phyloP scores from a whole-genome alignment of 2,329 filamentous ascomycete genomes.

The Colletotrichum lindemuthianum region DNA sequence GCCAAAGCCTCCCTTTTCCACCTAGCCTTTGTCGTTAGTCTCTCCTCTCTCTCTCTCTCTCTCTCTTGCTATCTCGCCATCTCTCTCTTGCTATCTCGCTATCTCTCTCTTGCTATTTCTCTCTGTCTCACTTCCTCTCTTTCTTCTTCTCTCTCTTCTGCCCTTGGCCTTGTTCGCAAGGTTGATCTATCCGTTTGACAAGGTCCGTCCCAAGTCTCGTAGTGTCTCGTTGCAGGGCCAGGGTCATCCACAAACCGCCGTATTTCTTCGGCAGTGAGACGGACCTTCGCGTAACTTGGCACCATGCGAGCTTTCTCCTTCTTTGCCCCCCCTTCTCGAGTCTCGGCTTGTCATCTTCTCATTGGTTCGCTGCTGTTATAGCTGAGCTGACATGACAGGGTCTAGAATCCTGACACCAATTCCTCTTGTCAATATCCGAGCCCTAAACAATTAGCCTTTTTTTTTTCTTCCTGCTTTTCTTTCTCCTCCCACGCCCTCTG shows the following conservation, averaged over 20 bases:
- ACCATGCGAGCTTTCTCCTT: conserved; percentile 20
- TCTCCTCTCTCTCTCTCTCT: not conserved
- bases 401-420: conserved; percentile 14
- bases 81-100: too few species aligned
- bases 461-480: not conserved
- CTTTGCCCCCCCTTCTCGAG: not conserved
- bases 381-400: conserved; percentile 26
- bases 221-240: too few species aligned
- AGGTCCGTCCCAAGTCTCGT: too few species aligned
- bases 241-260: too few species aligned
- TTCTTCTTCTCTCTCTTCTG: too few species aligned
- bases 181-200: too few species aligned
- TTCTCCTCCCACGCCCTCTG: not conserved
- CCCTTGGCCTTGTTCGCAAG: too few species aligned
- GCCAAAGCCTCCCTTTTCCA: not conserved
- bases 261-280: conserved; percentile 10
- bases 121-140: too few species aligned
- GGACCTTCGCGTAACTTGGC: not conserved
- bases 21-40: not conserved
- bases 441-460: conserved; percentile 21
- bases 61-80: too few species aligned
- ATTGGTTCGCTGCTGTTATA: conserved; percentile 13
- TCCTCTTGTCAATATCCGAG: conserved; percentile 34
- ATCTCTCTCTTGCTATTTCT: too few species aligned
- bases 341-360: conserved; percentile 7